Evolutionary conservation across 371 early-diverging fungal species (phyloP).

Genomic region (Mortierella sp.): DNA sequence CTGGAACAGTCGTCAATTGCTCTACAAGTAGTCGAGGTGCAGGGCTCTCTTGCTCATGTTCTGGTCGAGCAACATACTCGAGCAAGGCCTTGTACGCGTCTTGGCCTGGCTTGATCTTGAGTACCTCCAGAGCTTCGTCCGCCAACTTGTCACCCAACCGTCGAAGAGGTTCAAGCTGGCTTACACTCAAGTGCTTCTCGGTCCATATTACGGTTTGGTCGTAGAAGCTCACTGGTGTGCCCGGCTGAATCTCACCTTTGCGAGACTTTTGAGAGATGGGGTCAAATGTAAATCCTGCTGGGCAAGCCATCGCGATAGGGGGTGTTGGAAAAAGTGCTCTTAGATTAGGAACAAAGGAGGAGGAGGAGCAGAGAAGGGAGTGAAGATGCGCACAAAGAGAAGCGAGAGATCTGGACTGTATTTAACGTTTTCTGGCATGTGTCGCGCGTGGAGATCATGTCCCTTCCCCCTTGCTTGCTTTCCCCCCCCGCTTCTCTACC

Average conservation of each 20-base stretch:
- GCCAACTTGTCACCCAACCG: conserved; percentile 21
- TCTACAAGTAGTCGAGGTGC: conserved; percentile 25
- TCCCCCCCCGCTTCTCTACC: too few species aligned
- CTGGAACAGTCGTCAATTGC: conserved; percentile 25
- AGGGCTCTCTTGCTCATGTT: conserved; percentile 15
- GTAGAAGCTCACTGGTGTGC: conserved; percentile 10
- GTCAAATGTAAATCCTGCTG: conserved; percentile 13
- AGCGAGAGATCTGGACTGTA: too few species aligned
- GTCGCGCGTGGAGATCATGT: too few species aligned
- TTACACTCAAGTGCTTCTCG: conserved; percentile 29
- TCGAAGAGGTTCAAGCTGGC: conserved; percentile 25
- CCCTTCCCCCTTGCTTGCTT: too few species aligned
- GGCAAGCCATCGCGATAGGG: not conserved
- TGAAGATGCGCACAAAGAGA: too few species aligned
- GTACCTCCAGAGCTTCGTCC: conserved; percentile 14
- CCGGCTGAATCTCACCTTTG: conserved; percentile 11
- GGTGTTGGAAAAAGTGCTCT: too few species aligned
- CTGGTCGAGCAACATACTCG: conserved; percentile 17
- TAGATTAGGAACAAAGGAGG: too few species aligned
- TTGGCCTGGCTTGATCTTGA: conserved; percentile 15
- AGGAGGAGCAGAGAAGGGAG: too few species aligned
- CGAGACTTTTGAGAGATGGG: not conserved
- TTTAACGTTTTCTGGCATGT: too few species aligned
- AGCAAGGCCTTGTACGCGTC: conserved; percentile 13
- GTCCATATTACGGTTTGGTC: conserved; percentile 30